phyloP scores from a whole-genome alignment of 2,329 filamentous ascomycete genomes.

The Apiospora aurea region DNA sequence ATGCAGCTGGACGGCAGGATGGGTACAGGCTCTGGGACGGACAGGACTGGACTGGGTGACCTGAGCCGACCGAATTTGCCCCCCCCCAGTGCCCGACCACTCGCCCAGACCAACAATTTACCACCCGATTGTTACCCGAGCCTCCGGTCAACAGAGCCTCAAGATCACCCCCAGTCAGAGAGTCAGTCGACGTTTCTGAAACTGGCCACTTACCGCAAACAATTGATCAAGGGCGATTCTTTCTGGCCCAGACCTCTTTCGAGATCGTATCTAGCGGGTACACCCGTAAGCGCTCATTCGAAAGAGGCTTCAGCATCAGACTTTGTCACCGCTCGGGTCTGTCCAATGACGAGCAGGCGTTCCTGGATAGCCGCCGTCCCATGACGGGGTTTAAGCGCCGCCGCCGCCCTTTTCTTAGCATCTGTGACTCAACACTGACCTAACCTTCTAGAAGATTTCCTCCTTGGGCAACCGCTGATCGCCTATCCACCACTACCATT shows the following conservation, averaged over 20 bases:
- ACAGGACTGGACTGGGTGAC: not conserved
- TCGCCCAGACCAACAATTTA: not conserved
- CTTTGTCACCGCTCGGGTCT: not conserved
- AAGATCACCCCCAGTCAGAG: conserved; percentile 7
- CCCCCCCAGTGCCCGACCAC: conserved; percentile 7
- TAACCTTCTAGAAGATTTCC: conserved; percentile 18
- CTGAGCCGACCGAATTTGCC: not conserved
- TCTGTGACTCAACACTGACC: not conserved
- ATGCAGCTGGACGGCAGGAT: conserved; percentile 15
- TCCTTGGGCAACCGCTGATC: not conserved
- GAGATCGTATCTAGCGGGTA: not conserved
- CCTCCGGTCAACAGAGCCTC: conserved; percentile 15
- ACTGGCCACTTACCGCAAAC: not conserved
- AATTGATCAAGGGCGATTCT: not conserved
- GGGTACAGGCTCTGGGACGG: conserved; percentile 8
- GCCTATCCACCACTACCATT: conserved; percentile 18
- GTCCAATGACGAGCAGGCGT: conserved; percentile 11
- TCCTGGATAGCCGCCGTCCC: conserved; percentile 11
- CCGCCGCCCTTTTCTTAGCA: conserved; percentile 5
- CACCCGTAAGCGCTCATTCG: not conserved
- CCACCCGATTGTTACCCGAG: not conserved
- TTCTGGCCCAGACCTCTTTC: not conserved
- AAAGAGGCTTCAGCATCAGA: conserved; percentile 4
- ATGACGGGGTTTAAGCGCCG: conserved; percentile 17
- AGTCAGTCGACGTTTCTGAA: not conserved